Conservation (phyloP, 2,329 filamentous ascomycete genomes). For the Coniella vitis region DNA sequence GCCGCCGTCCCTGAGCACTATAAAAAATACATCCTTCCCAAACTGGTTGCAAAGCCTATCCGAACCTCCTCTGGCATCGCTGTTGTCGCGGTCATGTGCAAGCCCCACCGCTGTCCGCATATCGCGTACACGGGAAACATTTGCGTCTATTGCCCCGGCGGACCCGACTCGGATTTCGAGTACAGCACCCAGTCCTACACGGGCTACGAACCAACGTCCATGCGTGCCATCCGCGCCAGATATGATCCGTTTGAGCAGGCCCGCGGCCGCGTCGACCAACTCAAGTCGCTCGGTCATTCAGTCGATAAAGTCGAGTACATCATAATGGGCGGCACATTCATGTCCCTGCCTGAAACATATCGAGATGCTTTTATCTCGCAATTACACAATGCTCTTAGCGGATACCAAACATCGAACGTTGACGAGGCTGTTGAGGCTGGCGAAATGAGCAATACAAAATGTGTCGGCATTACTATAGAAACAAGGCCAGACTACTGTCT, state of each 20-base stretch:
- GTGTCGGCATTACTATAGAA: constrained; percentile 97
- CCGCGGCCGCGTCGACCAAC: constrained; percentile 89
- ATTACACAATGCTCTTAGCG: constrained; percentile 91
- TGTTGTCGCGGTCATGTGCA: constrained; percentile 99
- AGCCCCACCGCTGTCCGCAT: constrained; percentile 93
- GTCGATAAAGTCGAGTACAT: constrained; percentile 99
- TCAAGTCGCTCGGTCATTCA: constrained; percentile 89
- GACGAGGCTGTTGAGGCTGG: constrained; percentile 92
- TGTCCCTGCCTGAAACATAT: constrained; percentile 87
- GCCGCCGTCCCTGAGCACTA: constrained; percentile 98
- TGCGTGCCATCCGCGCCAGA: constrained; percentile 92
- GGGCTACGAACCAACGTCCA: constrained; percentile 95
- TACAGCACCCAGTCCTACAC: constrained; percentile 99
- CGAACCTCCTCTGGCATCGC: constrained; percentile 94
- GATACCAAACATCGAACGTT: constrained; percentile 89
- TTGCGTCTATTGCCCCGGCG: constrained; percentile 96
- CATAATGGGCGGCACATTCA: constrained; percentile 99
- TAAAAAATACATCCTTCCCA: constrained; percentile 97
- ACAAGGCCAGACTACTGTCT: constrained; percentile 95
- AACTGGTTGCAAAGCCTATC: constrained; percentile 94
- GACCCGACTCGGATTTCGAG: constrained; percentile 96
- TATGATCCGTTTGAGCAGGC: constrained; percentile 99
- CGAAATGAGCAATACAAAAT: constrained; percentile 96
- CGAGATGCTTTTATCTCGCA: constrained; percentile 91
- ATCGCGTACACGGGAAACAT: constrained; percentile 99